Conservation (phyloP, 148 eudicot genomes). For the Cornus kousa region DNA sequence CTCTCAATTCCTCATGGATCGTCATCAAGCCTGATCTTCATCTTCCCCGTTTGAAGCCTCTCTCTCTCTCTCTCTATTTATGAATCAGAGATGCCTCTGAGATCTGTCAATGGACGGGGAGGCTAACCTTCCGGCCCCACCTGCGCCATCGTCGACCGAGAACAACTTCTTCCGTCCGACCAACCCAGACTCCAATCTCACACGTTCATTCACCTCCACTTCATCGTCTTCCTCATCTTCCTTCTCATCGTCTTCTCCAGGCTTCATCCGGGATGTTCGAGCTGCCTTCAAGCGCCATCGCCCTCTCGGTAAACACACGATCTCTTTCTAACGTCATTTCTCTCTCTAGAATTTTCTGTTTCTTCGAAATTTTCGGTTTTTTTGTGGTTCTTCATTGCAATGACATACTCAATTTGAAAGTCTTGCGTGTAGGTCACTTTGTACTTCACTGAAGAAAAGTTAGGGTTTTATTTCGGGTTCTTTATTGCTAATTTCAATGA, state of each 20-base stretch:
- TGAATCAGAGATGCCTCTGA: conserved; percentile 38
- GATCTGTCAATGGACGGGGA: conserved; percentile 59
- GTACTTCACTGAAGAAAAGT: not conserved
- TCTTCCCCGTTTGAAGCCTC: conserved; percentile 8
- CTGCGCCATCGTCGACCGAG: conserved; percentile 16
- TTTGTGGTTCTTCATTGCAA: not conserved
- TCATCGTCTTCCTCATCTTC: conserved; percentile 45
- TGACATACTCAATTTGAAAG: not conserved
- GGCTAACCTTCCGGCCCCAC: conserved; percentile 50
- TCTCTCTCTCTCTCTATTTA: conserved; percentile 5
- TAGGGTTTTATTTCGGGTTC: not conserved
- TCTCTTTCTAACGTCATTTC: not conserved
- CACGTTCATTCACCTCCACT: conserved; percentile 29
- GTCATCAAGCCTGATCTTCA: not conserved
- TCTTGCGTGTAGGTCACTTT: not conserved
- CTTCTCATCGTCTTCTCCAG: conserved; percentile 40
- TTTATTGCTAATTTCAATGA: not conserved
- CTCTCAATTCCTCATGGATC: conserved; percentile 8
- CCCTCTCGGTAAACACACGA: conserved; percentile 42
- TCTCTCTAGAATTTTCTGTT: not conserved
- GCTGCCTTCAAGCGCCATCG: conserved; percentile 95
- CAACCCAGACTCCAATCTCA: conserved; percentile 33
- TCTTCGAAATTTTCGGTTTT: not conserved
- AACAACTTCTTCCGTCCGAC: conserved; percentile 34
- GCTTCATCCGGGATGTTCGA: conserved; percentile 66